Evolutionary conservation across 2,329 filamentous ascomycete genomes (phyloP).

Genomic region (Thermothelomyces thermophilus): DNA sequence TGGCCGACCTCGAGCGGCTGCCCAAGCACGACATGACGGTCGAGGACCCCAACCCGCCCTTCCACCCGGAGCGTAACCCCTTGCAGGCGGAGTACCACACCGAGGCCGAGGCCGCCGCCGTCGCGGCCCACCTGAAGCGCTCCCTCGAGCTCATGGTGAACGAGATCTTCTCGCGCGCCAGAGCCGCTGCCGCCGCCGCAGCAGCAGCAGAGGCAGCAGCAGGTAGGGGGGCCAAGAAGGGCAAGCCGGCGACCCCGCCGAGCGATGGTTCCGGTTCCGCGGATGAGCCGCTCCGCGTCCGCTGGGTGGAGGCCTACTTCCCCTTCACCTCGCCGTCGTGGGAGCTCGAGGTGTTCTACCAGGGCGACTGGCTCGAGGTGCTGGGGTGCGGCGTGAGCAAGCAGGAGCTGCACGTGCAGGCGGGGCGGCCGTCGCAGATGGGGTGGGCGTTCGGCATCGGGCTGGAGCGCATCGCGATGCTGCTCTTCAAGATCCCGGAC

Average conservation of each 20-base stretch:
- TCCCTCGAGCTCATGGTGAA: conserved; percentile 86
- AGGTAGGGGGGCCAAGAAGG: too few species aligned
- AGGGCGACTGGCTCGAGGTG: conserved; percentile 91
- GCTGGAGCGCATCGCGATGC: conserved; percentile 92
- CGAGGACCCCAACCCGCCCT: conserved; percentile 74
- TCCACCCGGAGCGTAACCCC: conserved; percentile 73
- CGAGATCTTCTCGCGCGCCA: conserved; percentile 76
- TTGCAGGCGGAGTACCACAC: conserved; percentile 67
- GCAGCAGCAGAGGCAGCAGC: background rate
- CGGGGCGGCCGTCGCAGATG: conserved; percentile 65
- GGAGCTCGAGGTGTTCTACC: conserved; percentile 94
- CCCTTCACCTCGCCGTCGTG: conserved; percentile 93
- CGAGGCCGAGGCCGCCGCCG: conserved; percentile 70
- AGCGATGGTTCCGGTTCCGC: too few species aligned
- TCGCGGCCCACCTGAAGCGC: conserved; percentile 79
- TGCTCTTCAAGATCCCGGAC: conserved; percentile 91
- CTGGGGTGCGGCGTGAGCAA: conserved; percentile 87
- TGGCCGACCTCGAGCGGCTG: conserved; percentile 62
- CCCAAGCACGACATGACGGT: conserved; percentile 70
- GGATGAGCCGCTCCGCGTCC: conserved; percentile 69
- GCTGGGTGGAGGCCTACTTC: conserved; percentile 97
- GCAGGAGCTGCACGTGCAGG: conserved; percentile 72
- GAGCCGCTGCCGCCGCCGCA: conserved; percentile 50
- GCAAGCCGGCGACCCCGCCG: too few species aligned
- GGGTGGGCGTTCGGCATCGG: conserved; percentile 97